These are phyloP conservation scores for Hymenoscyphus fructigenus DNA, from an alignment of 2,329 filamentous ascomycete species.

Conservation along the genomic window DNA sequence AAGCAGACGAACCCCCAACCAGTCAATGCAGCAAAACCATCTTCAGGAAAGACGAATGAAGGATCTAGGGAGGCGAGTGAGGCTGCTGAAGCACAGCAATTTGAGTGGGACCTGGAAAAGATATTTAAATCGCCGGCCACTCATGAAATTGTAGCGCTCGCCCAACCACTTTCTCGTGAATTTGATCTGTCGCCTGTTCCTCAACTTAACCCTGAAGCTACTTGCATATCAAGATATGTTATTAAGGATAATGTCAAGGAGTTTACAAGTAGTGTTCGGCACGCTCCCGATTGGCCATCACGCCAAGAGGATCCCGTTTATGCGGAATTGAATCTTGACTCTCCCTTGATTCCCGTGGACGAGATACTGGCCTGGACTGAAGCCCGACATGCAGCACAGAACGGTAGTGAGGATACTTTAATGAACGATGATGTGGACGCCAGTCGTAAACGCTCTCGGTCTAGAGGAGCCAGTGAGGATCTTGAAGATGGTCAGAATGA, in stretches of 20 bases:
- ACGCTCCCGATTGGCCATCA: slow-evolving; percentile 42
- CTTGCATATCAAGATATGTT: slow-evolving; percentile 46
- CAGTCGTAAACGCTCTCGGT: slow-evolving; percentile 30
- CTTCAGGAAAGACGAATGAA: slow-evolving; percentile 12
- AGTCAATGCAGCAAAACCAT: background rate
- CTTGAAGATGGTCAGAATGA: slow-evolving; percentile 22
- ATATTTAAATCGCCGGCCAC: slow-evolving; percentile 41
- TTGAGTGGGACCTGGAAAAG: slow-evolving; percentile 42
- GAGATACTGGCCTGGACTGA: slow-evolving; percentile 29
- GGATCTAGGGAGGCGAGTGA: slow-evolving; percentile 30
- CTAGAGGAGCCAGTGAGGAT: slow-evolving; percentile 17
- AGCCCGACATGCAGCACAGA: slow-evolving; percentile 20
- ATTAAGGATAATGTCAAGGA: slow-evolving; percentile 44
- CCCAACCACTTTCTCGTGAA: slow-evolving; percentile 44
- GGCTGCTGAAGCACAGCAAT: slow-evolving; percentile 37
- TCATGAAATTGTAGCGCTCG: slow-evolving; percentile 47
- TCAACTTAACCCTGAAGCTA: slow-evolving; percentile 45
- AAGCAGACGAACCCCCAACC: slow-evolving; percentile 5
- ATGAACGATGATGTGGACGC: background rate
- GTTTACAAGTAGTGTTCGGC: slow-evolving; percentile 44
- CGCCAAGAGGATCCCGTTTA: slow-evolving; percentile 48
- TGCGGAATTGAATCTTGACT: slow-evolving; percentile 24
- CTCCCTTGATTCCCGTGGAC: slow-evolving; percentile 29
- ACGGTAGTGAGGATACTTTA: slow-evolving; percentile 6
- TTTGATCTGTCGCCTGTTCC: slow-evolving; percentile 48